Percentiles rank a stretch among this genome's conserved stretches.
Evolutionary conservation across 345 rosid species (phyloP).

Genomic region (Firmiana major): DNA sequence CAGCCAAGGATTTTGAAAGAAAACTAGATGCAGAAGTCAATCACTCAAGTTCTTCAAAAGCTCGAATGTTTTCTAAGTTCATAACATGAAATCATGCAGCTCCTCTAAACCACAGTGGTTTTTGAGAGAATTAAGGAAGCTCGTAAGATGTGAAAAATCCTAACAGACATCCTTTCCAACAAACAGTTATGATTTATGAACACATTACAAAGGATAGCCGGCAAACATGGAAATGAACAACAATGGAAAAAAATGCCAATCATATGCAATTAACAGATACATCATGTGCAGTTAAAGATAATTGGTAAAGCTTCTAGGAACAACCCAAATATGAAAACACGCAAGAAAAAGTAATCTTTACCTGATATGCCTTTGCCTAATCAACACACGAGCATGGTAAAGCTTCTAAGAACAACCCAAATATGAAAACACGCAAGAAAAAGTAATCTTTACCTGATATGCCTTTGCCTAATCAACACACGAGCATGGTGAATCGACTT

Average conservation of each 20-base stretch:
- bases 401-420: background rate
- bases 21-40: background rate
- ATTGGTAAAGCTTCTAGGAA: background rate
- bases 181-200: background rate
- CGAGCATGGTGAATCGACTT: slow-evolving; percentile 22
- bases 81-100: background rate
- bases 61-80: background rate
- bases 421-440: background rate
- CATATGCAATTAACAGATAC: background rate
- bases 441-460: slow-evolving; percentile 9
- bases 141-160: background rate
- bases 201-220: background rate
- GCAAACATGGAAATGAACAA: background rate
- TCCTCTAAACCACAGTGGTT: background rate
- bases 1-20: background rate
- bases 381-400: slow-evolving; percentile 22
- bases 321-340: background rate
- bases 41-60: background rate
- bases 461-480: slow-evolving; percentile 22
- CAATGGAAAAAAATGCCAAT: background rate
- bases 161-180: background rate
- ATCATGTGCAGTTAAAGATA: background rate
- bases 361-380: slow-evolving; percentile 23
- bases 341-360: background rate
- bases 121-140: background rate